Evolutionary conservation across 2,329 filamentous ascomycete genomes (phyloP).

Genomic region (Calonectria honghensis): DNA sequence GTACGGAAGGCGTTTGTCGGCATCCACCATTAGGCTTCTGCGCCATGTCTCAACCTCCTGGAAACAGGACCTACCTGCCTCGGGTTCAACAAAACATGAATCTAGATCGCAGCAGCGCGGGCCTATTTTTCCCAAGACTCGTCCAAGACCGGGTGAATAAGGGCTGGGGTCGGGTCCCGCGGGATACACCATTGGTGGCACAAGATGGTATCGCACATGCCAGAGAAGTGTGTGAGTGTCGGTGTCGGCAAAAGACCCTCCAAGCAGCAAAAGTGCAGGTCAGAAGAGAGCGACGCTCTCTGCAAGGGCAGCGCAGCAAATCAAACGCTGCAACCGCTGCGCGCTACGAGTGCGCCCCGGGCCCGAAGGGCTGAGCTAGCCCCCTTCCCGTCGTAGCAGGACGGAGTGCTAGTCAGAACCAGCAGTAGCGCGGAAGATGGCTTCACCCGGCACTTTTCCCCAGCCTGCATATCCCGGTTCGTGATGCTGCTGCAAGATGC

Average conservation of each 20-base stretch:
- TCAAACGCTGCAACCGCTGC: background rate
- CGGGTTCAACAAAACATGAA: background rate
- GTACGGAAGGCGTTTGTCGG: background rate
- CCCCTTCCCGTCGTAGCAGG: background rate
- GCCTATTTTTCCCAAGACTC: background rate
- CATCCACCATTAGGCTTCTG: background rate
- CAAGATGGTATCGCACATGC: background rate
- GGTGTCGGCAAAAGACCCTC: background rate
- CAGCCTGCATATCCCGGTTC: background rate
- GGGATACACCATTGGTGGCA: background rate
- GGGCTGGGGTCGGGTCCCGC: background rate
- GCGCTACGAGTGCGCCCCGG: background rate
- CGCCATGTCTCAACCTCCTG: conserved; percentile 12
- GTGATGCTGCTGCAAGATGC: background rate
- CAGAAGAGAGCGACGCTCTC: background rate
- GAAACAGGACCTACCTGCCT: no score
- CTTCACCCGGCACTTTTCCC: background rate
- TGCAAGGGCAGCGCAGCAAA: background rate
- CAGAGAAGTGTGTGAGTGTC: background rate
- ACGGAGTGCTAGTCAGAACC: conserved; percentile 14
- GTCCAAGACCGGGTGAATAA: background rate
- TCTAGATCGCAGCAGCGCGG: background rate
- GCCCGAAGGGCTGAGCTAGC: conserved; percentile 11
- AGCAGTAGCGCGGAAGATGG: background rate
- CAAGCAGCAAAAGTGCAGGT: background rate